Percentiles rank a stretch among this genome's conserved stretches.
These are phyloP conservation scores for Naganishia friedmannii DNA, from an alignment of 768 basidiomycete genomes.

Conservation along the genomic window DNA sequence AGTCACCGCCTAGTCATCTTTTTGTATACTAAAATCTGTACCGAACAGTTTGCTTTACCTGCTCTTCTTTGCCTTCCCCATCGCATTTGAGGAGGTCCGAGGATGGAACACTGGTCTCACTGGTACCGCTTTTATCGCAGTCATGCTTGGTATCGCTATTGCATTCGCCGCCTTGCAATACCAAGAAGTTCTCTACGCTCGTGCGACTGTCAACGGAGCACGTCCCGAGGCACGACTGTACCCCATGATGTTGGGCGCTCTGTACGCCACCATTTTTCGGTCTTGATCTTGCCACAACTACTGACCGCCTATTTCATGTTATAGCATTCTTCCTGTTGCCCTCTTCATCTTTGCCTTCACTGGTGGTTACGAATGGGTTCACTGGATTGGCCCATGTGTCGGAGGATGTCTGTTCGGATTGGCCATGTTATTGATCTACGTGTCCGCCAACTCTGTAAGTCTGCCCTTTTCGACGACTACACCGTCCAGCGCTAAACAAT, in stretches of 20 bases:
- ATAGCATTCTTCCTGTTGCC: constrained; percentile 61
- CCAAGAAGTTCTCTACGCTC: constrained; percentile 42
- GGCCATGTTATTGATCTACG: constrained; percentile 62
- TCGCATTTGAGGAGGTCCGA: constrained; percentile 38
- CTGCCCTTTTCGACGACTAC: background rate
- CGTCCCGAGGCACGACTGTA: constrained; percentile 41
- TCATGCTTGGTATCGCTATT: constrained; percentile 37
- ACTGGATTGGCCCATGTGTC: constrained; percentile 71
- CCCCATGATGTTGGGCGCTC: constrained; percentile 43
- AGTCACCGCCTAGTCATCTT: background rate
- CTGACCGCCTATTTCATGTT: background rate
- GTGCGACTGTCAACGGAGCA: constrained; percentile 8
- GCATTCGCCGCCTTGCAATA: constrained; percentile 35
- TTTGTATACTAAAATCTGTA: background rate
- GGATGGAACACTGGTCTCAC: constrained; percentile 38
- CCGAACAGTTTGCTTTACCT: constrained; percentile 35
- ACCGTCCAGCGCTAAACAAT: background rate
- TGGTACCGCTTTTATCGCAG: constrained; percentile 36
- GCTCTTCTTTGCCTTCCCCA: constrained; percentile 41
- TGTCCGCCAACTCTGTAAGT: constrained; percentile 59
- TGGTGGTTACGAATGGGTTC: constrained; percentile 57
- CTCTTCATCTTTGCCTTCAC: constrained; percentile 71
- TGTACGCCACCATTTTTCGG: constrained; percentile 25
- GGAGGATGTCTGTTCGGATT: constrained; percentile 58
- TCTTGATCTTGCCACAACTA: background rate